Base-by-base conservation (phyloP, 2,329 filamentous ascomycete species). In the Graphilbum sp. region DNA sequence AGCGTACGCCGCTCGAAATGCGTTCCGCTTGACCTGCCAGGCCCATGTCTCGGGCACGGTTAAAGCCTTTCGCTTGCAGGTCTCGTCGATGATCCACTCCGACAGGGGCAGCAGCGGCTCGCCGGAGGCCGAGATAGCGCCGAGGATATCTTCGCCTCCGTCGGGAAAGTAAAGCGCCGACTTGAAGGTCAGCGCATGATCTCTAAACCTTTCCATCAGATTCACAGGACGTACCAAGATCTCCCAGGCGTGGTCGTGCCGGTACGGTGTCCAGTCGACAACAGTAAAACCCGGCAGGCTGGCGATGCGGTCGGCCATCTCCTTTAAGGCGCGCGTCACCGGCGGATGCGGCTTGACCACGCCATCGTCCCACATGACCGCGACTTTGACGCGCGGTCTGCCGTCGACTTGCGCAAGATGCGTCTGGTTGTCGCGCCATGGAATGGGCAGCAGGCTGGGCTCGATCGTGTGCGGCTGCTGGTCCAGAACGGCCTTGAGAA, bases 401-500 rank as follows among this genome's bases (percentile, higher is more conserved):
- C 27, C 27, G 27, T n/a, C 27, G 10, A 29, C 27, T 5, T 13
- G 27, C 5, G 13, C 11, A 9, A 29, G 27, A 12, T 29, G 27
- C 10, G 21, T 24, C 21, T 29, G 1, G 17, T 20, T 3, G 39
- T 20, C 20, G 23, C 17, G 4, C 21, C 21, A 24, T 11, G 21
- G 21, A 24, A 24, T 5, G 8, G 27, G 11, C 27, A 29, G 5
- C 27, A 29, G 11, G 27, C 77, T 77, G 0, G 83, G 59, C n/a
- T 79, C 73, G 16, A 73, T 56, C 0, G 77, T 72, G 0, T 74
- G 56, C 0, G 79, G 78, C 50, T 84, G 79, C 43, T 69, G 57
- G 1, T 79, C 78, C 82, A 0, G 77, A 77, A 36, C 31, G 3
- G 27, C 16, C 18, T 70, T 48, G 20, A 64, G 64, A 12, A 58